Evolutionary conservation across 371 early-diverging fungal species (phyloP).

Genomic region (Vairimorpha necatrix): DNA sequence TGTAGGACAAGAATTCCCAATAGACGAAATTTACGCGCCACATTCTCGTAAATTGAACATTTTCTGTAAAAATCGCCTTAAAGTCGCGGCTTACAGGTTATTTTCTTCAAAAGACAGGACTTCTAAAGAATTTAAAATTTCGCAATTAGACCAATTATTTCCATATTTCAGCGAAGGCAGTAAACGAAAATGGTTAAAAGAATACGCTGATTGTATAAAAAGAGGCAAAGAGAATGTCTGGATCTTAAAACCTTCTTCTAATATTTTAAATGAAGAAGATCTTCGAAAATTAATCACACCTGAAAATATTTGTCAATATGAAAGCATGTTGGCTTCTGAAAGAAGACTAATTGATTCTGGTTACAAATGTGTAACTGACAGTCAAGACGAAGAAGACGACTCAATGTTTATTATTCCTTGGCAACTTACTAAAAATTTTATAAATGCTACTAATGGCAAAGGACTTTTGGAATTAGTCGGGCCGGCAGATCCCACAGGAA

Average conservation of each 20-base stretch:
- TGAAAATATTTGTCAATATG: slow-evolving; percentile 88
- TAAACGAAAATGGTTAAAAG: slow-evolving; percentile 69
- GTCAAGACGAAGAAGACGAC: slow-evolving; percentile 70
- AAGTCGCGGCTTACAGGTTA: slow-evolving; percentile 67
- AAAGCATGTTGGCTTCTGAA: slow-evolving; percentile 89
- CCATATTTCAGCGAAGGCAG: slow-evolving; percentile 64
- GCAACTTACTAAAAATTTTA: slow-evolving; percentile 88
- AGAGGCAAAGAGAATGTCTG: slow-evolving; percentile 82
- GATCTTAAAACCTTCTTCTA: slow-evolving; percentile 75
- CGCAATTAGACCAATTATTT: slow-evolving; percentile 61
- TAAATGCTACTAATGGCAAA: slow-evolving; percentile 67
- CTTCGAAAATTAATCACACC: slow-evolving; percentile 87
- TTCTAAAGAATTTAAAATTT: slow-evolving; percentile 48
- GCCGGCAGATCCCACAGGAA: slow-evolving; percentile 74
- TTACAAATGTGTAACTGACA: slow-evolving; percentile 66
- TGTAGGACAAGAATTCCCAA: slow-evolving; percentile 92
- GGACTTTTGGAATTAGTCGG: slow-evolving; percentile 64
- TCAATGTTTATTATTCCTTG: slow-evolving; percentile 89
- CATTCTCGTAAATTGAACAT: slow-evolving; percentile 88
- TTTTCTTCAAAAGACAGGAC: slow-evolving; percentile 66
- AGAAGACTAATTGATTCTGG: slow-evolving; percentile 86
- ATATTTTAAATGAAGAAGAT: slow-evolving; percentile 82
- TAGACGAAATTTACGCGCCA: slow-evolving; percentile 88
- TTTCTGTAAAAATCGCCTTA: slow-evolving; percentile 79
- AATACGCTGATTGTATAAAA: slow-evolving; percentile 85